These are phyloP conservation scores for Pleurotus eryngii DNA, from an alignment of 768 basidiomycete species.

Conservation along the genomic window DNA sequence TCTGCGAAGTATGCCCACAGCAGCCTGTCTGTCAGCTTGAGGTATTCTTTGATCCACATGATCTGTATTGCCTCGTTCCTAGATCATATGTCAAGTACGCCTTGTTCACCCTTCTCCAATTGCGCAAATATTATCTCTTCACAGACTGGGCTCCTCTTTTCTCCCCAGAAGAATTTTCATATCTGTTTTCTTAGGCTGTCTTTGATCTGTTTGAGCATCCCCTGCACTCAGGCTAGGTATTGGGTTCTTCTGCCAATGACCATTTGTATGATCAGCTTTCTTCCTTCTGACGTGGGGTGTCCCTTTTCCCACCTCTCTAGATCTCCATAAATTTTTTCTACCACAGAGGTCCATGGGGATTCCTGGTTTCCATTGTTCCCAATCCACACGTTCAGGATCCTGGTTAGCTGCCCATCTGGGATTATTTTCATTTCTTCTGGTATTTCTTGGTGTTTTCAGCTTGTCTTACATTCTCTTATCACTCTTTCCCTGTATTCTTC, in stretches of 20 bases:
- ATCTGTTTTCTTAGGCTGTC: not conserved
- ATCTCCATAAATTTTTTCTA: not conserved
- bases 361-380: not conserved
- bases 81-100: not conserved
- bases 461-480: not conserved
- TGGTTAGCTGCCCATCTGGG: not conserved
- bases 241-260: constrained; percentile 21
- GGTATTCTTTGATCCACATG: not conserved
- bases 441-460: not conserved
- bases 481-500: not conserved
- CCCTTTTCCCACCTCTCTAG: not conserved
- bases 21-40: not conserved
- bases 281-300: not conserved
- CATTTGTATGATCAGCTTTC: constrained; percentile 19
- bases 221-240: constrained; percentile 23
- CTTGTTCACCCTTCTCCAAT: not conserved
- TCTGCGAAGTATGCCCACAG: not conserved
- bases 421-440: not conserved
- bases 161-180: not conserved
- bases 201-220: constrained; percentile 21
- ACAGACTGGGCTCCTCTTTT: not conserved
- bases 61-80: not conserved
- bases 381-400: not conserved
- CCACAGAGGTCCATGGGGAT: not conserved
- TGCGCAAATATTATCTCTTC: not conserved